Evolutionary conservation across 164 flowering plant genomes (phyloP), one percentile per base, ranked within the genome.

Genomic region (Berberis vulgaris): DNA sequence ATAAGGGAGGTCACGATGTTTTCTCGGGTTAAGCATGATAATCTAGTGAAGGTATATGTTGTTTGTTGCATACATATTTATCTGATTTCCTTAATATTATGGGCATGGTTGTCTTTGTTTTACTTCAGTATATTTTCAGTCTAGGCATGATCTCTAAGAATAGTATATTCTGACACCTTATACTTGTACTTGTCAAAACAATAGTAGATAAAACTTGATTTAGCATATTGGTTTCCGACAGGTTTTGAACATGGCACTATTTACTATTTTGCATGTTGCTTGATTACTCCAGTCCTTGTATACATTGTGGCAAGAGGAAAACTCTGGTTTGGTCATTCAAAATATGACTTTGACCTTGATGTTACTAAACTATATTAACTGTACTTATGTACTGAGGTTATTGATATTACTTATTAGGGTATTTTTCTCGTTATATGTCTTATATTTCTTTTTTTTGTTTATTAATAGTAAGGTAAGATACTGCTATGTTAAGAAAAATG

Each of bases 1-100:
- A 1, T 57, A n/a, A 71, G 74, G 67, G 74, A 74, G 69, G 60
- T 74, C 54, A 43, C 10, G 13, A 65, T 71, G 63, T 57, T 74
- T 47, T 64, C 77, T 12, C 57, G 61, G 49, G 69, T 71, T 56
- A 70, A 74, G 42, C 74, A 74, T 54, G 74, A 71, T 3, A 71
- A 71, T 62, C 44, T 74, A 42, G 69, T 74, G 39, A 67, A 45
- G 74, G 77, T 74, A 67, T 52, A 5, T 26, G 1, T 46, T 5
- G 3, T 52, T 6, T 44, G 38, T 13, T 54, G 52, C 7, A 3
- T 12, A 12, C 2, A 7, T 45, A 54, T 1, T 41, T 4, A 45
- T 50, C 7, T 6, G 3, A 2, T 58, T 58, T 0, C 12, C 6
- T 56, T 43, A 26, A 26, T 26, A 26, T 26, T 26, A 26, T 26